phyloP scores from a whole-genome alignment of 2,329 filamentous ascomycete genomes.

The Drechslerella coelobrocha region DNA sequence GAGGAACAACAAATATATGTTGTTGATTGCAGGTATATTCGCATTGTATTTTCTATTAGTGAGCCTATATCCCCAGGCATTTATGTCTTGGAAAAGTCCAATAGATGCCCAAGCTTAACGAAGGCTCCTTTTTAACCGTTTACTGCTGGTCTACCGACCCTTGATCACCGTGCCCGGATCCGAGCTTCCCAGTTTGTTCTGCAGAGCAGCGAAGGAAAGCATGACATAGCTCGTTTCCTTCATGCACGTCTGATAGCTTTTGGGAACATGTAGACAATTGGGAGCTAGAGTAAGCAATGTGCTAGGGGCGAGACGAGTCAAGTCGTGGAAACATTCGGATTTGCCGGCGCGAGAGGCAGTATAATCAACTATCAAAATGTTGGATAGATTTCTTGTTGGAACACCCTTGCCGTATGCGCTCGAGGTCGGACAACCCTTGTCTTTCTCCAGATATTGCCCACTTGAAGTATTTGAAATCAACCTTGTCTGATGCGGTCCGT shows the following conservation, averaged over 20 bases:
- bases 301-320: background rate
- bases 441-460: conserved; percentile 41
- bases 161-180: conserved; percentile 20
- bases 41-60: conserved; percentile 10
- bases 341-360: background rate
- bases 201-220: conserved; percentile 20
- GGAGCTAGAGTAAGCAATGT: background rate
- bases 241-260: conserved; percentile 5
- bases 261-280: too few species aligned
- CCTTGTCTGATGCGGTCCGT: conserved; percentile 30
- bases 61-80: conserved; percentile 31
- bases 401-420: conserved; percentile 30
- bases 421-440: conserved; percentile 32
- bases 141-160: conserved; percentile 4
- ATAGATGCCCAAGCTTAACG: conserved; percentile 18
- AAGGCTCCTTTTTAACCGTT: conserved; percentile 31
- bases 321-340: background rate
- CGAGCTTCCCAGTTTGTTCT: conserved; percentile 37
- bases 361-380: conserved; percentile 27
- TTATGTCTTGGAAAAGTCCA: conserved; percentile 34
- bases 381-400: conserved; percentile 24
- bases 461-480: conserved; percentile 49
- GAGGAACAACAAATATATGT: background rate
- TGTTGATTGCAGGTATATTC: background rate
- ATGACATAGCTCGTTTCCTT: conserved; percentile 13